These are phyloP conservation scores for Strobilomyces dryophilus DNA, from an alignment of 768 basidiomycete genomes.

Conservation along the genomic window DNA sequence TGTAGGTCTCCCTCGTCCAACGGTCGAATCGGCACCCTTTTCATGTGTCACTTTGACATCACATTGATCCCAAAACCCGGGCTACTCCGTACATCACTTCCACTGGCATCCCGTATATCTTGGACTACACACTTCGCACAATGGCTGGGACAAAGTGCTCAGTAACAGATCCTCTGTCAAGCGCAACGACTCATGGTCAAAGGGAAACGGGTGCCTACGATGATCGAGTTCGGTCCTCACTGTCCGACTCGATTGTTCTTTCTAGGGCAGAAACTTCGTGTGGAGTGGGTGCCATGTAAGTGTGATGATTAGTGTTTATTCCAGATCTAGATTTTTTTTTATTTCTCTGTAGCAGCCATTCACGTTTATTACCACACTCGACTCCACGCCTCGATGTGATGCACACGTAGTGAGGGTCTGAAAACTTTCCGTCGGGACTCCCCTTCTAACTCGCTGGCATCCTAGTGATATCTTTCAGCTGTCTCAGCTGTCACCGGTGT, in stretches of 20 bases:
- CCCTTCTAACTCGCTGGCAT: not conserved
- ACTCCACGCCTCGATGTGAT: not conserved
- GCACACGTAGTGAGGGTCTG: slow-evolving; percentile 10
- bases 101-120: not conserved
- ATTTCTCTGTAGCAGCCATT: not conserved
- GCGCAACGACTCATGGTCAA: not conserved
- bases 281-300: slow-evolving; percentile 8
- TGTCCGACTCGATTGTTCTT: not conserved
- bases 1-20: slow-evolving; percentile 1
- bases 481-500: not conserved
- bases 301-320: not conserved
- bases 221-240: not conserved
- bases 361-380: not conserved
- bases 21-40: slow-evolving; percentile 5
- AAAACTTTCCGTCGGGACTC: not conserved
- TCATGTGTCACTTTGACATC: slow-evolving; percentile 12
- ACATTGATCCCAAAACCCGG: slow-evolving; percentile 8
- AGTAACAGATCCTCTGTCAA: not conserved
- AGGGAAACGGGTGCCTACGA: slow-evolving; percentile 5
- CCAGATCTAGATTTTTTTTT: slow-evolving; percentile 4
- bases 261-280: not conserved
- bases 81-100: slow-evolving; percentile 5
- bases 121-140: not conserved
- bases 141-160: slow-evolving; percentile 14
- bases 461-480: slow-evolving; percentile 5